Conservation (phyloP, 208 protist genomes). For the Naegleria fowleri region DNA sequence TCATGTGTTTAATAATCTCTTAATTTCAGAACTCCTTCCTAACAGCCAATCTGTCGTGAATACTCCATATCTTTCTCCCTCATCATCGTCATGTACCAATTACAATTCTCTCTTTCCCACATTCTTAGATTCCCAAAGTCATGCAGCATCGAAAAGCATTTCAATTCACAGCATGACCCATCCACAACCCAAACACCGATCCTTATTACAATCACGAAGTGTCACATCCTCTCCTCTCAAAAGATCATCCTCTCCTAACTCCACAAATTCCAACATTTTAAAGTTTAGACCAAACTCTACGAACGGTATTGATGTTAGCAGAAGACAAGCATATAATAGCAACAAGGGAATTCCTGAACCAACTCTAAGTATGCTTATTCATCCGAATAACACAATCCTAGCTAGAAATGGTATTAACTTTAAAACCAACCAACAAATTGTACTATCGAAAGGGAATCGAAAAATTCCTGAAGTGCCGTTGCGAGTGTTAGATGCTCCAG, state of each 20-base stretch:
- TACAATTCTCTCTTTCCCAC: not conserved
- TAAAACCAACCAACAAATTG: not conserved
- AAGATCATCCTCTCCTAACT: not conserved
- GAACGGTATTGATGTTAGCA: not conserved
- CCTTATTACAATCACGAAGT: not conserved
- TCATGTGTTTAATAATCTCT: not conserved
- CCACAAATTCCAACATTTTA: not conserved
- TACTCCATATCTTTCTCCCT: no score
- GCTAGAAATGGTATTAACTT: not conserved
- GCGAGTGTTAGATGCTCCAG: slow-evolving; percentile 76
- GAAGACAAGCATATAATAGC: not conserved
- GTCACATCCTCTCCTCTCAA: not conserved
- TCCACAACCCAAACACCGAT: no score
- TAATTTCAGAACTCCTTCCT: not conserved
- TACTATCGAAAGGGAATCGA: not conserved
- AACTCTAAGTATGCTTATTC: not conserved
- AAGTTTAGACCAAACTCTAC: not conserved
- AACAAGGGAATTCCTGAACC: not conserved
- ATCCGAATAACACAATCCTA: not conserved
- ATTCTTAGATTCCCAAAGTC: not conserved
- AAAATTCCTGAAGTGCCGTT: slow-evolving; percentile 50
- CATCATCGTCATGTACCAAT: not conserved
- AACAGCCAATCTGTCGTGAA: not conserved
- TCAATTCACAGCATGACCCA: no score
- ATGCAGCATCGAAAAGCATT: not conserved